Conservation (phyloP, 1,284 basidiomycete species). For the Irpex sp. region DNA sequence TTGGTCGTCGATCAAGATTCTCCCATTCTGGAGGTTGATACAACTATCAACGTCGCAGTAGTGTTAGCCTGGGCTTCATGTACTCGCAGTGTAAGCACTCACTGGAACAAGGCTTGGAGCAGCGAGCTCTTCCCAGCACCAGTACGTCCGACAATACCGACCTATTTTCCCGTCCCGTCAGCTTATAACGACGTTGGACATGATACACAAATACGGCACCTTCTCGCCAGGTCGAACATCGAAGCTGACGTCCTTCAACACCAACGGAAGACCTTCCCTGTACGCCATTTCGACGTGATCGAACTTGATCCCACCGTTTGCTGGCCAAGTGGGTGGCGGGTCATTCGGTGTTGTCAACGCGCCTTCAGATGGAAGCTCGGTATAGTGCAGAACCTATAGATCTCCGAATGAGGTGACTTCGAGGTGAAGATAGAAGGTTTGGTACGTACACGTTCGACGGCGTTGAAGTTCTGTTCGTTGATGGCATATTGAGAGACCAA, state of each 20-base stretch:
- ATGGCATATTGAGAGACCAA: conserved; percentile 55
- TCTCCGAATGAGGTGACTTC: background rate
- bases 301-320: conserved; percentile 59
- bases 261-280: conserved; percentile 67
- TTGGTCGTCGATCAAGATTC: conserved; percentile 68
- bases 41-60: conserved; percentile 35
- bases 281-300: conserved; percentile 64
- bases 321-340: conserved; percentile 66
- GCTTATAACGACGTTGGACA: background rate
- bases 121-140: conserved; percentile 80
- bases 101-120: conserved; percentile 71
- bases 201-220: conserved; percentile 27
- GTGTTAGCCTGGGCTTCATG: too few relatives aligned
- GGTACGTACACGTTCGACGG: conserved; percentile 49
- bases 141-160: conserved; percentile 75
- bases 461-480: conserved; percentile 71
- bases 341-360: conserved; percentile 39
- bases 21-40: conserved; percentile 57
- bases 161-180: conserved; percentile 24
- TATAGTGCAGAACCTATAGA: conserved; percentile 46
- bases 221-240: conserved; percentile 67
- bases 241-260: conserved; percentile 67
- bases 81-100: background rate
- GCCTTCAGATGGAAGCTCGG: conserved; percentile 51
- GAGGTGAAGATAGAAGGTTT: background rate